Evolutionary conservation across 2,329 filamentous ascomycete species (phyloP).

Genomic region (Geosmithia putterillii): DNA sequence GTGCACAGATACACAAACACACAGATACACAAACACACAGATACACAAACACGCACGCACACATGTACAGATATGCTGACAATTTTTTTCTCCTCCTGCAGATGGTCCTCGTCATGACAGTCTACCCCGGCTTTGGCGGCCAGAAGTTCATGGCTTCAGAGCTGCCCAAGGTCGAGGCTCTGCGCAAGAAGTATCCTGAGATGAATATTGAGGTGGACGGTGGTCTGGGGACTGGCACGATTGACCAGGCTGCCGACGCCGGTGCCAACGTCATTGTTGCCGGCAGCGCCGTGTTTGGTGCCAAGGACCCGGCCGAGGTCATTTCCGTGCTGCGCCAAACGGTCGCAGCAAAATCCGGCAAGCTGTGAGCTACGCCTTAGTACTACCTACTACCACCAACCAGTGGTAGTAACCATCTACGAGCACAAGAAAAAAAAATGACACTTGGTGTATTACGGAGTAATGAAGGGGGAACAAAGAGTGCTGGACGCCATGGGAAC

Average conservation of each 20-base stretch:
- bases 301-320: constrained; percentile 75
- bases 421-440: not conserved
- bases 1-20: not conserved
- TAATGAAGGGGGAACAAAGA: no score
- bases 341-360: constrained; percentile 50
- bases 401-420: not conserved
- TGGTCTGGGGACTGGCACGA: constrained; percentile 75
- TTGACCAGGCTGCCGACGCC: constrained; percentile 87
- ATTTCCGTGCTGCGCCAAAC: constrained; percentile 70
- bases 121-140: constrained; percentile 91
- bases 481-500: no score
- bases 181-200: constrained; percentile 76
- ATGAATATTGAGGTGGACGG: constrained; percentile 97
- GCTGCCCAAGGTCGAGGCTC: constrained; percentile 80
- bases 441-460: no score
- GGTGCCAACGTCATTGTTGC: constrained; percentile 98
- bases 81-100: constrained; percentile 19
- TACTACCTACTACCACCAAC: no score
- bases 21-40: not conserved
- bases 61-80: not conserved
- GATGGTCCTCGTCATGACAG: constrained; percentile 99
- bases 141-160: constrained; percentile 98
- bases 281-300: constrained; percentile 90
- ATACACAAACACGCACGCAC: not conserved
- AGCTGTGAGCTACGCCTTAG: constrained; percentile 11